Evolutionary conservation across 2,329 filamentous ascomycete species (phyloP).

Genomic region (Plectosphaerella sp.): DNA sequence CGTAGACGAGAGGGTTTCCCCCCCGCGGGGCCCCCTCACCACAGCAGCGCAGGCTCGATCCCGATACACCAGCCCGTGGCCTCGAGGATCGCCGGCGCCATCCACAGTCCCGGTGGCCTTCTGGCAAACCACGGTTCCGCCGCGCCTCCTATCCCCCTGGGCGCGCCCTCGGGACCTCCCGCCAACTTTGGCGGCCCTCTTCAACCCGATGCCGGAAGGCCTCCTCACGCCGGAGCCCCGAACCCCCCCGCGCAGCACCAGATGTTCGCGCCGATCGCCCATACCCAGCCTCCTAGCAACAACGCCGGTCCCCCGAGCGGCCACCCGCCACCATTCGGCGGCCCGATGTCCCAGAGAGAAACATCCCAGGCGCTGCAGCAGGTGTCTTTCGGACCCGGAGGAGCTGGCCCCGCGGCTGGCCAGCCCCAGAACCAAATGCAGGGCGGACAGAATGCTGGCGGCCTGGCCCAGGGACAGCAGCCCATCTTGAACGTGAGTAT

Average conservation of each 20-base stretch:
- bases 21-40: slow-evolving; percentile 61
- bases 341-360: slow-evolving; percentile 59
- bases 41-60: slow-evolving; percentile 82
- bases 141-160: slow-evolving; percentile 46
- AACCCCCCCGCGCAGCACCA: slow-evolving; percentile 45
- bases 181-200: slow-evolving; percentile 51
- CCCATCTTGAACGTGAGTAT: slow-evolving; percentile 70
- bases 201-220: slow-evolving; percentile 46
- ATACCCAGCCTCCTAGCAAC: slow-evolving; percentile 45
- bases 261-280: slow-evolving; percentile 52
- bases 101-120: slow-evolving; percentile 88
- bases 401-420: slow-evolving; percentile 27
- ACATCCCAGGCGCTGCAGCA: slow-evolving; percentile 54
- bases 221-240: slow-evolving; percentile 46
- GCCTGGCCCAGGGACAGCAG: slow-evolving; percentile 73
- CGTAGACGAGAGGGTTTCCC: slow-evolving; percentile 62
- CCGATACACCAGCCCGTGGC: slow-evolving; percentile 94
- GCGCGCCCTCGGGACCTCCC: slow-evolving; percentile 45
- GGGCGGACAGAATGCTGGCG: slow-evolving; percentile 32
- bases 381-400: slow-evolving; percentile 50
- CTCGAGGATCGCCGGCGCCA: slow-evolving; percentile 71
- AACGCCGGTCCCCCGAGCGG: slow-evolving; percentile 56
- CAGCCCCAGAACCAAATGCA: not conserved
- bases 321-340: slow-evolving; percentile 63
- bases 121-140: slow-evolving; percentile 68